These are phyloP conservation scores for Helianthus annuus DNA, from an alignment of 129 eudicot species.

Conservation along the genomic window DNA sequence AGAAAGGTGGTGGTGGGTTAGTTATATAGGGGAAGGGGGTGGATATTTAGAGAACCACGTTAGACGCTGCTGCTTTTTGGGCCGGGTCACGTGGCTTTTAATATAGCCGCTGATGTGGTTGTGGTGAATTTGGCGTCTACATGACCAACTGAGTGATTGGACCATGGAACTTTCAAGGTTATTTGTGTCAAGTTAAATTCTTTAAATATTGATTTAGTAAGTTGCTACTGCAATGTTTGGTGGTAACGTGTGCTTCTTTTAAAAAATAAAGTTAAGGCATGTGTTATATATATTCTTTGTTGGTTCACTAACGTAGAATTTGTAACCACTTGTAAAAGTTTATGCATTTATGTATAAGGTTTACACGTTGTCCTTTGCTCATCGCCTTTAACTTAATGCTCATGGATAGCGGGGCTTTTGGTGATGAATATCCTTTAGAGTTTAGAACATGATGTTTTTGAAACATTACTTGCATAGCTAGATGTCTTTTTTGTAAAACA, in stretches of 20 bases:
- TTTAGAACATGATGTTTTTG: too few relatives aligned
- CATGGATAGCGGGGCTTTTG: too few relatives aligned
- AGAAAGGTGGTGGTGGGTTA: neutral
- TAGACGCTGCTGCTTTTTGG: slow-evolving; percentile 5
- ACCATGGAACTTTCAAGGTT: neutral
- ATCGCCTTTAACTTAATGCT: too few relatives aligned
- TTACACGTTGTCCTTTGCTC: too few relatives aligned
- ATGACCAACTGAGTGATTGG: neutral
- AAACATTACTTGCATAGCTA: too few relatives aligned
- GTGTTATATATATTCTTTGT: neutral
- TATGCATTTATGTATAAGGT: too few relatives aligned
- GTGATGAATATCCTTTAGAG: too few relatives aligned
- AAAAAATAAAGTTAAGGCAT: neutral
- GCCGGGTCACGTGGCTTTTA: slow-evolving; percentile 20
- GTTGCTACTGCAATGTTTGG: neutral
- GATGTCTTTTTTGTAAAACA: too few relatives aligned
- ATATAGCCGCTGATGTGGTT: slow-evolving; percentile 8
- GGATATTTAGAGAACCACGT: slow-evolving; percentile 45
- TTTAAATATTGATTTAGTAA: too few relatives aligned
- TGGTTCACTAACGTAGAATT: neutral
- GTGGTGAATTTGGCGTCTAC: slow-evolving; percentile 21
- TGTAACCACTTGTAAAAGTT: neutral
- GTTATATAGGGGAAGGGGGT: slow-evolving; percentile 16
- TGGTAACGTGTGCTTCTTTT: neutral
- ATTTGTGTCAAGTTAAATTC: too few relatives aligned